Percentiles rank a stretch among this genome's conserved stretches.
These are phyloP conservation scores for Chenopodium album DNA, from an alignment of 148 eudicot genomes.

Conservation along the genomic window DNA sequence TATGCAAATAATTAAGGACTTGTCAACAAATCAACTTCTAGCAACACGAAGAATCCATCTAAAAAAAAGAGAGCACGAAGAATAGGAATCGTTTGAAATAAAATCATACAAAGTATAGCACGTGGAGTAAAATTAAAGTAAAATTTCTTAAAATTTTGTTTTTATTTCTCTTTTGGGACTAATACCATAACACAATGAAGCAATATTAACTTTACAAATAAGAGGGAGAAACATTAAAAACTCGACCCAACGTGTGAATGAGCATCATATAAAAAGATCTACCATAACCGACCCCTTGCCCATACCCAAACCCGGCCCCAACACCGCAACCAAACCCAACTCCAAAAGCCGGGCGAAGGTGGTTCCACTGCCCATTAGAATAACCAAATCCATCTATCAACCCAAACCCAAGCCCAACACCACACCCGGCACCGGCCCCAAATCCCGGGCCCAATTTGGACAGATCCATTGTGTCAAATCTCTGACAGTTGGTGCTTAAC, in stretches of 20 bases:
- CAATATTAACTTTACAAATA: too few species aligned
- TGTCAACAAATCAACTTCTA: not conserved
- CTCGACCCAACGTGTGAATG: too few species aligned
- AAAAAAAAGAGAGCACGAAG: too few species aligned
- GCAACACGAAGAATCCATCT: not conserved
- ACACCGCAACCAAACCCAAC: conserved; percentile 66
- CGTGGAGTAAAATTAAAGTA: too few species aligned
- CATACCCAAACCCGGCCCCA: conserved; percentile 62
- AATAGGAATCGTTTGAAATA: too few species aligned
- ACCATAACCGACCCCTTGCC: conserved; percentile 52
- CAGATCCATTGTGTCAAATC: conserved; percentile 7
- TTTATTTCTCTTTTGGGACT: too few species aligned
- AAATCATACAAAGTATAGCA: too few species aligned
- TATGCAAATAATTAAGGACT: not conserved
- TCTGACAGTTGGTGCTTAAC: conserved; percentile 8
- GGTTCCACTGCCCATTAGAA: conserved; percentile 56
- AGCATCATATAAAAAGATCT: too few species aligned
- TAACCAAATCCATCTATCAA: conserved; percentile 52
- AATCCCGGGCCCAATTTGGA: conserved; percentile 46
- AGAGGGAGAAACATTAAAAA: too few species aligned
- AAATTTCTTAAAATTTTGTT: too few species aligned
- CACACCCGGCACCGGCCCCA: conserved; percentile 39
- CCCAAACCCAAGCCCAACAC: conserved; percentile 52
- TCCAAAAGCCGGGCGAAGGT: conserved; percentile 48
- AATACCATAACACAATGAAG: too few species aligned